Percentiles rank a stretch among this genome's conserved stretches.
Conservation (phyloP, 176 grass and related monocot species). For the Ensete glaucum region DNA sequence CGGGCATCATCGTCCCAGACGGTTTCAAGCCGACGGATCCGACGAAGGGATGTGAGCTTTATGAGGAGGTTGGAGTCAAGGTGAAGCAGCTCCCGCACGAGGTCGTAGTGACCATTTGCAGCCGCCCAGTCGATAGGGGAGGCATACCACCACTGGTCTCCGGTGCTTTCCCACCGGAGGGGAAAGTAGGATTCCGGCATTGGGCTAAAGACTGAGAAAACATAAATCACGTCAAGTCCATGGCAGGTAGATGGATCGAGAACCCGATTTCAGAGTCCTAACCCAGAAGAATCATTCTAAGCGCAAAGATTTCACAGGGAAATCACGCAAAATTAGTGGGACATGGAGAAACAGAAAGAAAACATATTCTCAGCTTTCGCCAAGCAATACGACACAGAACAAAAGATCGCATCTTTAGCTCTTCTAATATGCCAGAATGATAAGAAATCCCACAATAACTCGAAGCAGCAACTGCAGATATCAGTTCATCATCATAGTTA, state of each 20-base stretch:
- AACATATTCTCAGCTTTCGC: no score
- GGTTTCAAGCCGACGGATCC: slow-evolving; percentile 79
- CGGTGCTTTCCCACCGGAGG: slow-evolving; percentile 94
- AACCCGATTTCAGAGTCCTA: no score
- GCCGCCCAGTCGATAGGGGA: slow-evolving; percentile 92
- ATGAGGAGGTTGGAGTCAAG: slow-evolving; percentile 95
- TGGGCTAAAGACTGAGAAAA: background rate
- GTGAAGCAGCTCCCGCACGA: slow-evolving; percentile 78
- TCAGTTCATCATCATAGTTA: no score
- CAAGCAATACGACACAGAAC: background rate
- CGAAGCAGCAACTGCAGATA: no score
- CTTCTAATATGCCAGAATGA: background rate
- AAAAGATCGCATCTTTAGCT: background rate
- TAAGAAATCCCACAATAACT: background rate
- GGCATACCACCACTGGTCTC: slow-evolving; percentile 97
- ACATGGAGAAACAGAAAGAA: no score
- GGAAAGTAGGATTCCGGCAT: slow-evolving; percentile 69
- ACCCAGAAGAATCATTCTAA: no score
- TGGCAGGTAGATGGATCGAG: no score
- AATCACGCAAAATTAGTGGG: no score
- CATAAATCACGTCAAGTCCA: background rate
- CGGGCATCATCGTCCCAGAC: slow-evolving; percentile 80
- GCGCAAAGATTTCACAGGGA: no score
- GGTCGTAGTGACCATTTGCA: slow-evolving; percentile 80
- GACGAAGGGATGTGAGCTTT: slow-evolving; percentile 86